phyloP scores from a whole-genome alignment of 441 rosid genomes.

The Pelargonium cotyledonis region DNA sequence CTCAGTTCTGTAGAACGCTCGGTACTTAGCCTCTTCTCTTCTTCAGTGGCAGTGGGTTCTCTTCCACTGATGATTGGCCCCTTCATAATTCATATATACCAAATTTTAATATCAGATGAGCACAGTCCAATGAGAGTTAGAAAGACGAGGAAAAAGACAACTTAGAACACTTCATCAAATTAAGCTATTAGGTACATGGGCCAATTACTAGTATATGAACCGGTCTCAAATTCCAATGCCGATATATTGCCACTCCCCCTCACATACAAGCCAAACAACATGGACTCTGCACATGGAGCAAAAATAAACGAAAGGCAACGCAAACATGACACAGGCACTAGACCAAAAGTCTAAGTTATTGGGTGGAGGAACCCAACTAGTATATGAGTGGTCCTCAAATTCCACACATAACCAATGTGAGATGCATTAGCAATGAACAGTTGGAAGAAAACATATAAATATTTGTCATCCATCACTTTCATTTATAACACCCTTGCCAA shows the following conservation, averaged over 20 bases:
- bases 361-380: not conserved
- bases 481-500: not conserved
- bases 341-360: not conserved
- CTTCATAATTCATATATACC: slow-evolving; percentile 35
- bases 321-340: not conserved
- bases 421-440: not conserved
- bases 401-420: not conserved
- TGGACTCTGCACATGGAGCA: not conserved
- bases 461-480: not conserved
- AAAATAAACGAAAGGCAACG: not conserved
- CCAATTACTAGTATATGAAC: not conserved
- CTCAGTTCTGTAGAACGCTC: slow-evolving; percentile 92
- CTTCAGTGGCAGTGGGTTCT: slow-evolving; percentile 85
- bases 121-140: slow-evolving; percentile 13
- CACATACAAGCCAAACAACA: not conserved
- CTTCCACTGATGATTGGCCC: slow-evolving; percentile 88
- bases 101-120: slow-evolving; percentile 20
- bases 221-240: not conserved
- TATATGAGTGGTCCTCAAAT: not conserved
- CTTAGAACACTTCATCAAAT: not conserved
- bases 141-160: slow-evolving; percentile 1
- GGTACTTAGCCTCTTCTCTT: slow-evolving; percentile 70
- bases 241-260: not conserved
- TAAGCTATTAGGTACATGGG: not conserved
- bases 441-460: too few species aligned